phyloP scores from a whole-genome alignment of 495 filamentous ascomycete genomes.

The Parachaetomium inaequale region DNA sequence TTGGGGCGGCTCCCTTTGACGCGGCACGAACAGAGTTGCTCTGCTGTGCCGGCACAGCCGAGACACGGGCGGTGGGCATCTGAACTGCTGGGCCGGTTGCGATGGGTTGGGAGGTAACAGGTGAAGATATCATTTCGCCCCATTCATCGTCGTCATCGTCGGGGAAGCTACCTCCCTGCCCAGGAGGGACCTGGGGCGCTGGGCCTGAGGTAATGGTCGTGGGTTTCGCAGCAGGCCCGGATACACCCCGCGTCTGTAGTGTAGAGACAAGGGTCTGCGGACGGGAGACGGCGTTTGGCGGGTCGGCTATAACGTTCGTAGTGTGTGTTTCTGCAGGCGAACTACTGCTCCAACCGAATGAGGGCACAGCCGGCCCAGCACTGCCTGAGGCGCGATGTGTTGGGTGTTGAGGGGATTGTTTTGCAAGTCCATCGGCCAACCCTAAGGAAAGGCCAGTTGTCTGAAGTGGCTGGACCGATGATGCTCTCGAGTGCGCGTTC shows the following conservation, averaged over 20 bases:
- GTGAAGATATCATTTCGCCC: constrained; percentile 55
- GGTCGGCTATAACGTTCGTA: neutral
- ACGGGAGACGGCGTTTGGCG: too few species aligned
- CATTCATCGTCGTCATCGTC: constrained; percentile 51
- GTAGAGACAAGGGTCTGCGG: too few species aligned
- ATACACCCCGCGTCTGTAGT: too few species aligned
- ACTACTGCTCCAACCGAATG: constrained; percentile 38
- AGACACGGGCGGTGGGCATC: constrained; percentile 7
- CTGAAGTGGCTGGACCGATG: constrained; percentile 23
- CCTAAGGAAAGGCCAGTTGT: neutral
- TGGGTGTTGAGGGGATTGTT: constrained; percentile 11
- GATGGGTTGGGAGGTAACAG: constrained; percentile 26
- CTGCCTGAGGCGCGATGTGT: constrained; percentile 23
- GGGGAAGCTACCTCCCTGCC: neutral
- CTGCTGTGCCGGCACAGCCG: neutral
- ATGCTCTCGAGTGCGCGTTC: constrained; percentile 22
- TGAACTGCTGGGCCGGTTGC: constrained; percentile 8
- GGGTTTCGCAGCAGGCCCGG: too few species aligned
- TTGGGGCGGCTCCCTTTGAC: neutral
- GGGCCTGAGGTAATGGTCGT: neutral
- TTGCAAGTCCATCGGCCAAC: neutral
- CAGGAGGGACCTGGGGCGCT: neutral
- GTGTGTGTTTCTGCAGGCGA: constrained; percentile 12
- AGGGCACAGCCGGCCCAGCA: constrained; percentile 23
- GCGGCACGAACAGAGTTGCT: neutral